Percentiles rank a stretch among this genome's conserved stretches.
These are phyloP conservation scores for Phytophthora nicotianae DNA, from an alignment of 352 stramenopile genomes.

Conservation along the genomic window DNA sequence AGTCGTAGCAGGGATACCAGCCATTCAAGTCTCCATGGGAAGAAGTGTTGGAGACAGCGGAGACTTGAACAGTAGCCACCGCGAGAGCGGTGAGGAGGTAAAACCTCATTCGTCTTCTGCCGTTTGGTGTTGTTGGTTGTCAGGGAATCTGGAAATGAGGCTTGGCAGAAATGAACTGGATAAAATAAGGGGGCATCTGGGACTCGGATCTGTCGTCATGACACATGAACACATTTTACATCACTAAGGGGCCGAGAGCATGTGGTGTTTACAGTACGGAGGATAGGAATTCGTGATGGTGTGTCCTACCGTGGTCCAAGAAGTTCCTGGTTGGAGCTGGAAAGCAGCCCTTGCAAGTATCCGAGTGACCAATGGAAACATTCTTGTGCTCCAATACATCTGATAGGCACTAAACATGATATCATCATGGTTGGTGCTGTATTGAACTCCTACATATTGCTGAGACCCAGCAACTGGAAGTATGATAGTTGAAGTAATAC, in stretches of 20 bases:
- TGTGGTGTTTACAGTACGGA: not conserved
- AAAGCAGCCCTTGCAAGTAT: too few species aligned
- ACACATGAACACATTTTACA: constrained; percentile 3
- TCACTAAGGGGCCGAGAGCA: not conserved
- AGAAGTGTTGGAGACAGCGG: constrained; percentile 3
- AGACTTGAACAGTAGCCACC: not conserved
- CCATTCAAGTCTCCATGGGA: constrained; percentile 18
- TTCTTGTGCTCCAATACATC: too few species aligned
- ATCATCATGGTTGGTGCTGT: too few species aligned
- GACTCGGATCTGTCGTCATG: constrained; percentile 1
- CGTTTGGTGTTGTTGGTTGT: not conserved
- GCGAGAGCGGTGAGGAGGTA: not conserved
- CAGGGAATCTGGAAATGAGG: constrained; percentile 1
- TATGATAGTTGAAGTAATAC: too few species aligned
- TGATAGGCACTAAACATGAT: too few species aligned
- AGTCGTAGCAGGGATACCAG: constrained; percentile 35
- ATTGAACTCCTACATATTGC: too few species aligned
- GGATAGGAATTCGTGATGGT: not conserved
- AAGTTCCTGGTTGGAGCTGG: too few species aligned
- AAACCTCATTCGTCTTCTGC: not conserved
- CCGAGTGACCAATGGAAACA: too few species aligned
- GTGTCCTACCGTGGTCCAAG: too few species aligned
- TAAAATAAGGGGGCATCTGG: not conserved
- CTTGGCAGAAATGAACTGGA: too few species aligned
- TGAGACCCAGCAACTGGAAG: too few species aligned